A percentile compares a stretch with the other conserved stretches of the same genome.
These are phyloP conservation scores for Chlamydomonas sphaeroides DNA, from an alignment of 139 green algal species.

Conservation along the genomic window DNA sequence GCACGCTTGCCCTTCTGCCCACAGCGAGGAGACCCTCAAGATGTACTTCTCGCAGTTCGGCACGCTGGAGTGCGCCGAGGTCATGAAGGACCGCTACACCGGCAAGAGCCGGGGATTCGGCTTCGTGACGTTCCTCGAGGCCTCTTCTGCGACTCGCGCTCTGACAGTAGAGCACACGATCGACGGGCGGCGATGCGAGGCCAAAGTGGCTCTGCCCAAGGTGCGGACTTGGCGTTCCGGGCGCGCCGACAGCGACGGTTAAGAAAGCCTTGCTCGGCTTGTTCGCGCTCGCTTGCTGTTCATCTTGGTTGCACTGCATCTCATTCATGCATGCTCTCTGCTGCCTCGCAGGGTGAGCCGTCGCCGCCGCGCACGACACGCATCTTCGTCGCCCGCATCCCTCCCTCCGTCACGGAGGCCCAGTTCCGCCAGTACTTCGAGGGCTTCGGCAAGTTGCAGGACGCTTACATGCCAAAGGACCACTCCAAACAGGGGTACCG, in stretches of 20 bases:
- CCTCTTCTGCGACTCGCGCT: slow-evolving; percentile 55
- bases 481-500: slow-evolving; percentile 79
- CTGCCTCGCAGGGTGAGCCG: slow-evolving; percentile 47
- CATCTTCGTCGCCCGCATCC: slow-evolving; percentile 92
- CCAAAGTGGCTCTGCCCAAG: slow-evolving; percentile 84
- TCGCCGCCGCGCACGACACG: slow-evolving; percentile 67
- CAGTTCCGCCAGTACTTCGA: slow-evolving; percentile 91
- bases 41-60: slow-evolving; percentile 83
- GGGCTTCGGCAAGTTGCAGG: slow-evolving; percentile 82
- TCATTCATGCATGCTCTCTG: too few relatives aligned
- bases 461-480: slow-evolving; percentile 93
- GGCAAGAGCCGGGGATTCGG: slow-evolving; percentile 67
- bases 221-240: too few relatives aligned
- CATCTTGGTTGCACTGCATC: too few relatives aligned
- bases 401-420: slow-evolving; percentile 74
- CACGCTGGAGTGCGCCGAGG: slow-evolving; percentile 70
- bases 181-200: slow-evolving; percentile 81
- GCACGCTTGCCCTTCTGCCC: not conserved
- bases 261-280: too few relatives aligned
- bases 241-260: too few relatives aligned
- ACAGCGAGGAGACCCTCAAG: slow-evolving; percentile 74
- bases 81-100: slow-evolving; percentile 83
- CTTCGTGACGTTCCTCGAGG: slow-evolving; percentile 72
- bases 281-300: too few relatives aligned
- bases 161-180: slow-evolving; percentile 68